phyloP scores from a whole-genome alignment of 371 early-diverging fungal genomes.

The Choanephora cucurbitarum region DNA sequence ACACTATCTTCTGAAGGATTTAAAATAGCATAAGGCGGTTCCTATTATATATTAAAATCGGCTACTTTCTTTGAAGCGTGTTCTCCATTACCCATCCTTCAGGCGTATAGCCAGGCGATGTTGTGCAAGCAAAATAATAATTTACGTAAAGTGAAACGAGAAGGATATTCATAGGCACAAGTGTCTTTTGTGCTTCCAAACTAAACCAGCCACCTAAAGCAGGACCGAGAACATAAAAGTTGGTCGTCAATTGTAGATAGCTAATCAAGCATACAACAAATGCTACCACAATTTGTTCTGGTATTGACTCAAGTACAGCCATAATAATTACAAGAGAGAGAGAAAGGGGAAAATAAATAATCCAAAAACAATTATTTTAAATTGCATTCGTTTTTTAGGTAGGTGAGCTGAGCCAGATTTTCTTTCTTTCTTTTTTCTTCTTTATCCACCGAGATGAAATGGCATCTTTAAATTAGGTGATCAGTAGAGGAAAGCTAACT shows the following conservation, averaged over 20 bases:
- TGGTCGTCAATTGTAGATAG: slow-evolving; percentile 18
- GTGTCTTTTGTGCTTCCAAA: slow-evolving; percentile 29
- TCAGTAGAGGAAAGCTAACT: too few species aligned
- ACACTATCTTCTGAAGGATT: slow-evolving; percentile 1
- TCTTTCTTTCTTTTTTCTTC: too few species aligned
- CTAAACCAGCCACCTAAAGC: slow-evolving; percentile 29
- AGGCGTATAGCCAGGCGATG: slow-evolving; percentile 80
- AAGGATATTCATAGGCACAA: slow-evolving; percentile 60
- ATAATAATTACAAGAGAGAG: slow-evolving; percentile 1
- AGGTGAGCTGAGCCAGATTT: too few species aligned
- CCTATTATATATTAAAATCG: slow-evolving; percentile 12
- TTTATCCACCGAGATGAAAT: too few species aligned
- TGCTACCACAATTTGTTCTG: slow-evolving; percentile 21
- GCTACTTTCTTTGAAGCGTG: too few species aligned
- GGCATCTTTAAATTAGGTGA: too few species aligned
- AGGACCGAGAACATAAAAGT: slow-evolving; percentile 25
- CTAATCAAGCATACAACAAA: slow-evolving; percentile 20
- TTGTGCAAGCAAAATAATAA: slow-evolving; percentile 74
- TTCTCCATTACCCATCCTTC: slow-evolving; percentile 52
- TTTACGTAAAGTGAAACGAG: slow-evolving; percentile 66
- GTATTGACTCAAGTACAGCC: slow-evolving; percentile 16
- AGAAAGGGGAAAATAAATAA: slow-evolving; percentile 1
- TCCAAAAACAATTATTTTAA: not conserved
- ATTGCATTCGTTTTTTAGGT: too few species aligned
- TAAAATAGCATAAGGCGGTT: slow-evolving; percentile 18